Evolutionary conservation across 768 basidiomycete species (phyloP), one percentile per base, ranked within the genome.

Genomic region (Leccinum barrowsii): DNA sequence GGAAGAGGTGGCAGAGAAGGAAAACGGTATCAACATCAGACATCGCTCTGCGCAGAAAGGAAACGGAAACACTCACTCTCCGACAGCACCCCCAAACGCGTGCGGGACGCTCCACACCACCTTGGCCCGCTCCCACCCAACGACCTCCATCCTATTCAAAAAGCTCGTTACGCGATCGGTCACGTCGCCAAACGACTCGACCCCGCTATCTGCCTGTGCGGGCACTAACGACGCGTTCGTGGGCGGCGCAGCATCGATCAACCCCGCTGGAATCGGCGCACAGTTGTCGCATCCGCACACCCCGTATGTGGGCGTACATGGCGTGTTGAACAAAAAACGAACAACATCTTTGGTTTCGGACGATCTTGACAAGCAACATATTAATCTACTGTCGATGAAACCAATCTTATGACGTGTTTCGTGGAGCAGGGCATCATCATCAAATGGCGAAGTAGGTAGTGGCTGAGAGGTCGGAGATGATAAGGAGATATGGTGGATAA

Each of bases 101-200:
- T 92, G 90, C 2, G 89, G 86, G 0, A 91, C 89, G 5, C 84
- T 82, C 90, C 90, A 92, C 3, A 90, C 78, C 2, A 83, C 77
- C 65, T 88, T 85, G 8, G 80, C 82, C 17, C 82, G 75, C 59
- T 85, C 85, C 84, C 87, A 87, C 4, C 86, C 87, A 48, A 84
- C 78, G 51, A 78, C 75, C 64, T 81, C 76, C 22, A 86, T 71
- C 11, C 88, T 77, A 48, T 83, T 73, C 30, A 72, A 69, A 72
- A 84, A 90, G 59, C 85, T 78, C 54, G 88, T 85, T 78, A 90
- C 83, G 32, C 90, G 77, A 1, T 74, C 76, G 7, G 82, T 81
- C 62, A 91, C 85, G 62, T 92, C 90, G 52, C 82, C 78, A 60
- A 89, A 87, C n/a, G 70, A 63, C 7, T 70, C 69, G 7, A 70